Evolutionary conservation across 345 rosid genomes (phyloP).

Genomic region (Acer campestre): DNA sequence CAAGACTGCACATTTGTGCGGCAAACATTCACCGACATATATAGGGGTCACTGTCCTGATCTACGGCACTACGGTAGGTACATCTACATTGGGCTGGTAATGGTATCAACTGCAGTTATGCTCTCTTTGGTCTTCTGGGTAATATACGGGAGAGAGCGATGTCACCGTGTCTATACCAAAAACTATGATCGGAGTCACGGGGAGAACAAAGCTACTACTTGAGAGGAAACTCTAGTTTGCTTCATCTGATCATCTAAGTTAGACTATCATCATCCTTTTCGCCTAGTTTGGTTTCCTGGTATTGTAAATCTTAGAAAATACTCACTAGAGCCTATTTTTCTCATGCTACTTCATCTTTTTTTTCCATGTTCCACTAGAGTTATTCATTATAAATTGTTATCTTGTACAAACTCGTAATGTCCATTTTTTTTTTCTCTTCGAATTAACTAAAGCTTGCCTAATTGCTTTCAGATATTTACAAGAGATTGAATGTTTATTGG

Average conservation of each 20-base stretch:
- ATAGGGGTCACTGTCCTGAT: slow-evolving; percentile 63
- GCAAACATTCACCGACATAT: slow-evolving; percentile 66
- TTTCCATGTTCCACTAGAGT: neutral
- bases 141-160: slow-evolving; percentile 65
- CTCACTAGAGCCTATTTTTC: neutral
- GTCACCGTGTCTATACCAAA: slow-evolving; percentile 40
- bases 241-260: neutral
- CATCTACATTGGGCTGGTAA: slow-evolving; percentile 73
- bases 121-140: slow-evolving; percentile 84
- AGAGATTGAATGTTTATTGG: neutral
- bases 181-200: slow-evolving; percentile 7
- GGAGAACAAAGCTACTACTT: slow-evolving; percentile 24
- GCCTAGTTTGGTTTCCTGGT: neutral
- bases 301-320: slow-evolving; percentile 6
- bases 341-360: neutral
- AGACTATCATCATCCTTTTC: neutral
- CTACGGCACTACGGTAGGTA: slow-evolving; percentile 58
- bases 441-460: neutral
- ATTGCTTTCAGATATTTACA: neutral
- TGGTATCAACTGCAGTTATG: slow-evolving; percentile 82
- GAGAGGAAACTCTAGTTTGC: slow-evolving; percentile 8
- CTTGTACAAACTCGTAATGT: neutral
- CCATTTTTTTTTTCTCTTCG: neutral
- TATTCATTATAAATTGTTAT: neutral
- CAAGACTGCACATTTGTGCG: slow-evolving; percentile 86